phyloP scores from a whole-genome alignment of 768 basidiomycete species.

The Coprinellus micaceus region DNA sequence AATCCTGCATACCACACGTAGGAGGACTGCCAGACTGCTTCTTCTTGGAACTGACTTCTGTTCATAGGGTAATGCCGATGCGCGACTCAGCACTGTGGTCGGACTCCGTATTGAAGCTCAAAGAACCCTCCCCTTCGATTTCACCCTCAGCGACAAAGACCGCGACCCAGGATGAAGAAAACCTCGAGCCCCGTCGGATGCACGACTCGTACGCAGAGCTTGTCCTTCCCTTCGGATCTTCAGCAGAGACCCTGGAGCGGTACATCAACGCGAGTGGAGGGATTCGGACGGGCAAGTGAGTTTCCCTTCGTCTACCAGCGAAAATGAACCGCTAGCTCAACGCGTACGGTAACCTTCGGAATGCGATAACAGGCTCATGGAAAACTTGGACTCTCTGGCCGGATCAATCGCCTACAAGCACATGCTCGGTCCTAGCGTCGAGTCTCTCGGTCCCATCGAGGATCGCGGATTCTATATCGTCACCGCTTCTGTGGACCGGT shows the following conservation, averaged over 20 bases:
- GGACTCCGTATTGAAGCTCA: slow-evolving; percentile 46
- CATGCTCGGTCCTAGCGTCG: slow-evolving; percentile 63
- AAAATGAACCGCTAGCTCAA: no score
- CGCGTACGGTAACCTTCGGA: background rate
- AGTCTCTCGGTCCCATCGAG: slow-evolving; percentile 50
- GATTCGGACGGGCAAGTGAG: slow-evolving; percentile 62
- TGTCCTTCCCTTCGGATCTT: slow-evolving; percentile 59
- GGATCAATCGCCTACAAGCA: slow-evolving; percentile 84
- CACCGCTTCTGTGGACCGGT: slow-evolving; percentile 81
- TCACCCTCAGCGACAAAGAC: slow-evolving; percentile 10
- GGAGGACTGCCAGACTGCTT: background rate
- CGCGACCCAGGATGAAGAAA: slow-evolving; percentile 16
- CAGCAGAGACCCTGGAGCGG: slow-evolving; percentile 55
- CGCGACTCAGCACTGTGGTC: slow-evolving; percentile 55
- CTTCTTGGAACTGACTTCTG: background rate
- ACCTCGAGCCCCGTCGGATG: slow-evolving; percentile 52
- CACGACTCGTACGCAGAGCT: slow-evolving; percentile 70
- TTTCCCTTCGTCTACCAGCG: slow-evolving; percentile 3
- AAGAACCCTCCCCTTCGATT: slow-evolving; percentile 13
- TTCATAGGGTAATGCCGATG: slow-evolving; percentile 50
- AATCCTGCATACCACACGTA: slow-evolving; percentile 54
- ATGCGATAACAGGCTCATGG: slow-evolving; percentile 51
- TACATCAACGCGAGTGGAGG: slow-evolving; percentile 72
- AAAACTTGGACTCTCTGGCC: slow-evolving; percentile 81
- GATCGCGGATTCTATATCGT: slow-evolving; percentile 77